Conservation (phyloP, 345 rosid species). For the Eucalyptus lansdowneana region DNA sequence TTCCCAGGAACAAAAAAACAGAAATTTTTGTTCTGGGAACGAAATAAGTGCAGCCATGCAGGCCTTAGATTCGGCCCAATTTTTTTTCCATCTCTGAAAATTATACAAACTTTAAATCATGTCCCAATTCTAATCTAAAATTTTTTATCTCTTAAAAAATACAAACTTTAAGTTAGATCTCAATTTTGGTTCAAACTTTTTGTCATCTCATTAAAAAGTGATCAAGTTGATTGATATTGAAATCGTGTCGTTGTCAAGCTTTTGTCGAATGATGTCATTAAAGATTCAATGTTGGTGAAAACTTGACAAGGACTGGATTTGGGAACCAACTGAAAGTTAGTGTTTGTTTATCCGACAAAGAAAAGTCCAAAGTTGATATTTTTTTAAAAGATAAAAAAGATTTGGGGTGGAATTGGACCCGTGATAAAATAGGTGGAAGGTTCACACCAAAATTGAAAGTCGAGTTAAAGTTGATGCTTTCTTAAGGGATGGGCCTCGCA, state of each 20-base stretch:
- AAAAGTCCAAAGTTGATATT: not conserved
- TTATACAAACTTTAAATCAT: too few species aligned
- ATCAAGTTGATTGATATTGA: not conserved
- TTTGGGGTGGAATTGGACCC: not conserved
- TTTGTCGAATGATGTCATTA: not conserved
- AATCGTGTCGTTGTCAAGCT: accelerated
- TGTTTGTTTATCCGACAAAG: not conserved
- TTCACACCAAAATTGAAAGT: not conserved
- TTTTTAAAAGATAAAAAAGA: not conserved
- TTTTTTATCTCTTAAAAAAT: not conserved
- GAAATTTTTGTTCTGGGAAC: too few species aligned
- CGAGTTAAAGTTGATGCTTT: not conserved
- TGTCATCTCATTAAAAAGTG: not conserved
- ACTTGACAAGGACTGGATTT: not conserved
- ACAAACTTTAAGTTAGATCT: not conserved
- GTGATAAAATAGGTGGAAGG: not conserved
- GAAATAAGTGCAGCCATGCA: too few species aligned
- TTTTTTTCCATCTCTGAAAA: too few species aligned
- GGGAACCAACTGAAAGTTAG: not conserved
- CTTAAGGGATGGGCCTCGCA: not conserved
- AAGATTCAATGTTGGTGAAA: not conserved
- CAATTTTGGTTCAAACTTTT: not conserved
- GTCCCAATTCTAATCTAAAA: not conserved
- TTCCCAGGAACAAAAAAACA: too few species aligned
- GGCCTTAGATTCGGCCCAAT: not conserved